These are phyloP conservation scores for Colletotrichum sp. DNA, from an alignment of 2,329 filamentous ascomycete species.

Conservation along the genomic window DNA sequence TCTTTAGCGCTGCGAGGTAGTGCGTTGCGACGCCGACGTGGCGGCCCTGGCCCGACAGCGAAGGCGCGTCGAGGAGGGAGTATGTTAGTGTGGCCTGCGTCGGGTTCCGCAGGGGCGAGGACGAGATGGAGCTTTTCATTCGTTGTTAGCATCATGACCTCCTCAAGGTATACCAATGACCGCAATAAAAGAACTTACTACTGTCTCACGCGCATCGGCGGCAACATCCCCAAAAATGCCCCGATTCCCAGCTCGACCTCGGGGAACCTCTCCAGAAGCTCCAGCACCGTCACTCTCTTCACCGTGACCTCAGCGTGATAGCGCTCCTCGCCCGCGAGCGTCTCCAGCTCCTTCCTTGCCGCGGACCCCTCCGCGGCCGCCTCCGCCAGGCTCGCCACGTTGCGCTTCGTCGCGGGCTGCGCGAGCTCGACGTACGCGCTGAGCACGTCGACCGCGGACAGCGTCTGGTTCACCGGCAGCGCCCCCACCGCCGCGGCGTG, in stretches of 20 bases:
- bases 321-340: conserved; percentile 36
- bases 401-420: conserved; percentile 74
- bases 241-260: conserved; percentile 59
- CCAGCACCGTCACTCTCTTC: conserved; percentile 61
- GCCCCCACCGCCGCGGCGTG: conserved; percentile 40
- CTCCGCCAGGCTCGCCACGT: conserved; percentile 25
- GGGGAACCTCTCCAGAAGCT: conserved; percentile 64
- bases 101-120: conserved; percentile 64
- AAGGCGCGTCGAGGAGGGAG: conserved; percentile 58
- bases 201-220: conserved; percentile 57
- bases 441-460: conserved; percentile 69
- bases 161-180: neutral
- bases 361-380: conserved; percentile 34
- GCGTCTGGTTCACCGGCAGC: conserved; percentile 58
- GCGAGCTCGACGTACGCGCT: conserved; percentile 75
- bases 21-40: conserved; percentile 66
- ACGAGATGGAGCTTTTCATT: conserved; percentile 64
- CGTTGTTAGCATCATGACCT: neutral
- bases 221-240: conserved; percentile 66
- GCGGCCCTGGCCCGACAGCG: conserved; percentile 51
- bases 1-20: conserved; percentile 58
- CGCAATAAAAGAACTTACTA: conserved; percentile 25
- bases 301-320: conserved; percentile 44
- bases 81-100: conserved; percentile 66
- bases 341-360: conserved; percentile 34